A percentile compares a stretch with the other conserved stretches of the same genome.
Conservation (phyloP, 441 rosid species). For the Corymbia calophylla region DNA sequence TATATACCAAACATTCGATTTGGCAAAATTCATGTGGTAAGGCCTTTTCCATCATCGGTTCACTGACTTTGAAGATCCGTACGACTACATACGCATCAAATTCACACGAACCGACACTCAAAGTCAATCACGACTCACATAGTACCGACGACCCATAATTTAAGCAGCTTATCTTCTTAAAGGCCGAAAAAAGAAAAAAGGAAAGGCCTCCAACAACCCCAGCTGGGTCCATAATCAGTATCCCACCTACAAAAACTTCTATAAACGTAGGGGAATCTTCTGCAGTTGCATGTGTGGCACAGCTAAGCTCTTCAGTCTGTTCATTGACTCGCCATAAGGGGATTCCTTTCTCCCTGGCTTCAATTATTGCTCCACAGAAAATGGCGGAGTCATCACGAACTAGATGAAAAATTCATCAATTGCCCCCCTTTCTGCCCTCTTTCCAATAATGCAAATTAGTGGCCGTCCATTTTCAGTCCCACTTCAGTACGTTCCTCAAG, state of each 20-base stretch:
- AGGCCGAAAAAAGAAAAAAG: not conserved
- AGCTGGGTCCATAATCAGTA: not conserved
- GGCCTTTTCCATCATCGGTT: not conserved
- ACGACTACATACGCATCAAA: not conserved
- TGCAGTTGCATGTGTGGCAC: not conserved
- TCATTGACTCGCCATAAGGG: not conserved
- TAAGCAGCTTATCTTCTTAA: not conserved
- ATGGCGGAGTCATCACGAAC: not conserved
- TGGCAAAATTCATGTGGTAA: not conserved
- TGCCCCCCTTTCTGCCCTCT: not conserved
- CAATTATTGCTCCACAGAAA: not conserved
- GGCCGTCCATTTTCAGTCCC: not conserved
- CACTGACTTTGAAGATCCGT: not conserved
- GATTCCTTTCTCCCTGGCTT: not conserved
- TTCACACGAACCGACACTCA: not conserved
- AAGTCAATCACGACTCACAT: not conserved
- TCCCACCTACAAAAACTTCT: not conserved
- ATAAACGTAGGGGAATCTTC: not conserved
- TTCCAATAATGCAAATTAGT: not conserved
- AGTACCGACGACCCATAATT: not conserved
- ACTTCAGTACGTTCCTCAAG: not conserved
- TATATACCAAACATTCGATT: not conserved
- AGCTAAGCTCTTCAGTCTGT: not conserved
- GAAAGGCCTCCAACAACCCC: not conserved
- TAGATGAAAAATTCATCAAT: constrained; percentile 5